A percentile compares a stretch with the other conserved stretches of the same genome.
Evolutionary conservation across 2,329 filamentous ascomycete species (phyloP).

Genomic region (Monosporascus sp.): DNA sequence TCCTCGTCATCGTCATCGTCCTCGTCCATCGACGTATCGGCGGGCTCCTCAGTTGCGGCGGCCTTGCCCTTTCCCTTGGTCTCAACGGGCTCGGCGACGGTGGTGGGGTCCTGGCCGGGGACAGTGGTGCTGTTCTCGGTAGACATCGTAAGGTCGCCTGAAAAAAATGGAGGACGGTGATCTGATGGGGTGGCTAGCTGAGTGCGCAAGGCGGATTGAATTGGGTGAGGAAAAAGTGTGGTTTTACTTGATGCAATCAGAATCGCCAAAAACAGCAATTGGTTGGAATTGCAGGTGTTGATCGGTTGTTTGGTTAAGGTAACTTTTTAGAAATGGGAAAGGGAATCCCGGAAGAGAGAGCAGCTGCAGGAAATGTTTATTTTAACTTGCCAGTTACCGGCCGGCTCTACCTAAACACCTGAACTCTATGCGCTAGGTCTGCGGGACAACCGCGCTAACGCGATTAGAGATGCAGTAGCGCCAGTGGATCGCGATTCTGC

Average conservation of each 20-base stretch:
- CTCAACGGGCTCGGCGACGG: slow-evolving; percentile 39
- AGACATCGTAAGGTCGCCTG: slow-evolving; percentile 37
- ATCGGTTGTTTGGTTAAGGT: slow-evolving; percentile 13
- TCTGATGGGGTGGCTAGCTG: slow-evolving; percentile 2
- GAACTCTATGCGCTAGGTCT: background rate
- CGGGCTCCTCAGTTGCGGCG: slow-evolving; percentile 43
- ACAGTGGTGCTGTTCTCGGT: slow-evolving; percentile 44
- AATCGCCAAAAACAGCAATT: slow-evolving; percentile 14
- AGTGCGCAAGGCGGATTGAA: background rate
- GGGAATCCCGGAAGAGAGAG: no score
- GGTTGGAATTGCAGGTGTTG: slow-evolving; percentile 15
- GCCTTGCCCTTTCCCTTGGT: slow-evolving; percentile 90
- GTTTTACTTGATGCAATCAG: slow-evolving; percentile 8
- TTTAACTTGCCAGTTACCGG: background rate
- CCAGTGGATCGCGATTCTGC: background rate
- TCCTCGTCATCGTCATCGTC: slow-evolving; percentile 72
- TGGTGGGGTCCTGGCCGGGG: slow-evolving; percentile 38
- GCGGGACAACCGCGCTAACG: background rate
- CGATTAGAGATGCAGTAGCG: background rate
- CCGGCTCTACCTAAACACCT: background rate
- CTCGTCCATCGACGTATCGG: slow-evolving; percentile 67
- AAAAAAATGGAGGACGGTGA: background rate
- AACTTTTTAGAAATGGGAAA: background rate
- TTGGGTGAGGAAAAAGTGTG: slow-evolving; percentile 2
- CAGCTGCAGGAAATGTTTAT: no score